Base-by-base conservation (phyloP, 108 stramenopile species). In the Cyclotella baltica region DNA sequence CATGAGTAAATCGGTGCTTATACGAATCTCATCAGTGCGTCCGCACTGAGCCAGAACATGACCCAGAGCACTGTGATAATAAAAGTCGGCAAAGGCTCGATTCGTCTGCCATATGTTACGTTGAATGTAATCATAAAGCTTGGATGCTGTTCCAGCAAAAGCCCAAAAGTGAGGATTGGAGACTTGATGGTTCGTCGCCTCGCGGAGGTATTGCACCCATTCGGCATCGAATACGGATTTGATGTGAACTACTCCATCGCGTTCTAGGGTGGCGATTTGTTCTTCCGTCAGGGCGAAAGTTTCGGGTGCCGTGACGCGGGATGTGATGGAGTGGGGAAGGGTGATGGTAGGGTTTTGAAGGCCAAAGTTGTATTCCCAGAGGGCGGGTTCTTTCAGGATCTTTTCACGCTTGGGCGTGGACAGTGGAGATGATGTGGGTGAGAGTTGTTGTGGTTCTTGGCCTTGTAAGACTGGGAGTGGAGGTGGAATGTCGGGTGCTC, bases 351-450 rank as follows among this genome's bases (percentile, higher is more conserved):
- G 95, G 72, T 92, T 90, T 75, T 96, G 95, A 0, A 96, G 80
- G 46, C 95, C 93, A 81, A 96, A 94, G 86, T 94, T 94, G 88
- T 96, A 96, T 57, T 96, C 92, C 93, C 93, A 96, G 20, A 96
- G 59, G 10, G 83, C 82, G 11, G 95, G 95, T 80, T 93, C 92
- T 70, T 84, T 87, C 13, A 96, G 58, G 18, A 96, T 90, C 62
- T 88, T 93, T 57, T 88, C 72, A 51, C 88, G 88, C 51, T 63
- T 75, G 13, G 20, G 31, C 16, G n/a, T 31, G 10, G 58, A 23
- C 28, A 18, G 20, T 59, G 58, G 4, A 31, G 58, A 10, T 59
- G 58, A 59, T 59, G 28, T 56, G 55, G 55, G 8, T 25, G 55
- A 6, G 13, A 52, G 51, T n/a, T 52, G 18, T 20, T 52, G 51